These are phyloP conservation scores for Taphrina flavorubra DNA, from an alignment of 1,139 yeast genomes.

Conservation along the genomic window DNA sequence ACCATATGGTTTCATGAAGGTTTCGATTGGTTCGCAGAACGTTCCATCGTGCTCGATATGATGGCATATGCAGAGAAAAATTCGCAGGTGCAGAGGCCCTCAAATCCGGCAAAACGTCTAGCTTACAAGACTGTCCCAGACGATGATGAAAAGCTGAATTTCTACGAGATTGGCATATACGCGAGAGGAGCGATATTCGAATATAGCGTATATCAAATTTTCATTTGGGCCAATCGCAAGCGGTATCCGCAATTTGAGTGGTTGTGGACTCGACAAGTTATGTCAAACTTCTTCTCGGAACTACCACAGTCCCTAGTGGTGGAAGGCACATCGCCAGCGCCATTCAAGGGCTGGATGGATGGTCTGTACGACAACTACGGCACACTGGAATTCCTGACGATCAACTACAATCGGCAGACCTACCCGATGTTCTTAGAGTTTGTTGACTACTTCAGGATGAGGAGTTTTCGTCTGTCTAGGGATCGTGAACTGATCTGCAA, in stretches of 20 bases:
- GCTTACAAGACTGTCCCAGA: too few relatives aligned
- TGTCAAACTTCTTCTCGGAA: background rate
- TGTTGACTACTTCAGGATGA: background rate
- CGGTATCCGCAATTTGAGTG: background rate
- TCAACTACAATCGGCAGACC: background rate
- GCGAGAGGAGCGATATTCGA: background rate
- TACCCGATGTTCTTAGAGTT: background rate
- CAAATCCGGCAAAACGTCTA: too few relatives aligned
- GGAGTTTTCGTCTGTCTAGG: background rate
- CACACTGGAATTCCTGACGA: background rate
- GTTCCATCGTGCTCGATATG: too few relatives aligned
- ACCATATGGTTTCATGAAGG: too few relatives aligned
- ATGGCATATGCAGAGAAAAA: too few relatives aligned
- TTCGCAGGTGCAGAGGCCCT: too few relatives aligned
- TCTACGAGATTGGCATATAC: too few relatives aligned
- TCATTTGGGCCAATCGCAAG: background rate
- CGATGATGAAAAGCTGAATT: too few relatives aligned
- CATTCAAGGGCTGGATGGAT: background rate
- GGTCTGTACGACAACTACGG: background rate
- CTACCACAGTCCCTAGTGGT: background rate
- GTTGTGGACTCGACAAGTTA: background rate
- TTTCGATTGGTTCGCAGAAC: too few relatives aligned
- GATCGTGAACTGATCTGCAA: background rate
- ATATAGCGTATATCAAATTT: background rate
- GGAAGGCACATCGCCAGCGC: background rate